Percentiles rank a stretch among this genome's conserved stretches.
phyloP scores from a whole-genome alignment of 2,329 filamentous ascomycete species.

The Epichloe hybrida region DNA sequence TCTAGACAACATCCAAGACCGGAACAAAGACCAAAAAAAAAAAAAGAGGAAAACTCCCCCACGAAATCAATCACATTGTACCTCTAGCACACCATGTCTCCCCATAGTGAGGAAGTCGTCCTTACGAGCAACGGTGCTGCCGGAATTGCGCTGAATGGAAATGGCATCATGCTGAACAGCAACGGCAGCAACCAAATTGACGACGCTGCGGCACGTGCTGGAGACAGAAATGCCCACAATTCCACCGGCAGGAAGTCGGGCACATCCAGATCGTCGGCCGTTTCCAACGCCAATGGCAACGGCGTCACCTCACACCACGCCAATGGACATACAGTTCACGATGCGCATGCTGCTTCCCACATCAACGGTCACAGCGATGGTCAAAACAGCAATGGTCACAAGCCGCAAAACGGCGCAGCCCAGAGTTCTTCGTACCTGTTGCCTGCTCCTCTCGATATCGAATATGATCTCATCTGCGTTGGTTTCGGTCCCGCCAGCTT shows the following conservation, averaged over 20 bases:
- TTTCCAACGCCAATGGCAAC: constrained; percentile 10
- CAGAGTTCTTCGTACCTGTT: constrained; percentile 23
- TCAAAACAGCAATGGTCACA: constrained; percentile 4
- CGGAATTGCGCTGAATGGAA: constrained; percentile 6
- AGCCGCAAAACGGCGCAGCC: constrained; percentile 12
- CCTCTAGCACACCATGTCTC: constrained; percentile 17
- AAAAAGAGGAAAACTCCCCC: too few relatives aligned
- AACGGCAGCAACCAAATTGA: not conserved
- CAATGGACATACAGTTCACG: not conserved
- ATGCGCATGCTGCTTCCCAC: constrained; percentile 6
- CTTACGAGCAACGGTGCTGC: constrained; percentile 15
- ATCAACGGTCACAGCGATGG: constrained; percentile 6
- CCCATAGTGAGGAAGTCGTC: constrained; percentile 20
- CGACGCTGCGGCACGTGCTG: not conserved
- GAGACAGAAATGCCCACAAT: constrained; percentile 2
- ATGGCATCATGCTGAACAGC: constrained; percentile 3
- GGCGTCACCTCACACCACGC: not conserved
- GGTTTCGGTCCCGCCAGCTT: constrained; percentile 89
- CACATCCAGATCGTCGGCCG: not conserved
- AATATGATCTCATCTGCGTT: constrained; percentile 78
- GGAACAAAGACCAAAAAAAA: too few relatives aligned
- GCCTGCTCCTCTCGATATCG: constrained; percentile 42
- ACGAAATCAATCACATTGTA: not conserved
- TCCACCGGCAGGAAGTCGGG: constrained; percentile 6
- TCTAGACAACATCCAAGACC: too few relatives aligned